phyloP scores from a whole-genome alignment of 2,329 filamentous ascomycete genomes.

The Clonostachys chloroleuca region DNA sequence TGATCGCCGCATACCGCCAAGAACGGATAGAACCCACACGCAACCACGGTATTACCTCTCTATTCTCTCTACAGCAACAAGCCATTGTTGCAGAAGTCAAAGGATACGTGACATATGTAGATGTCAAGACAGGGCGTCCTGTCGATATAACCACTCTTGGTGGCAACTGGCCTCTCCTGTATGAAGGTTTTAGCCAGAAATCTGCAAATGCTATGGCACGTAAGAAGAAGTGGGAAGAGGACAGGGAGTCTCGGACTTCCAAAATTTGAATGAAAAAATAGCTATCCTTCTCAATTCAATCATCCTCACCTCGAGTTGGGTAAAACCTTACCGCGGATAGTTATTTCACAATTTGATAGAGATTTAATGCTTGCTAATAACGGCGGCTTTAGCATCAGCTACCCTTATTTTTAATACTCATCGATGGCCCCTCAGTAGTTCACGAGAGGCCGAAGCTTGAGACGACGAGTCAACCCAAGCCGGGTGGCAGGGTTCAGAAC shows the following conservation, averaged over 20 bases:
- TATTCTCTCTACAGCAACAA: constrained; percentile 8
- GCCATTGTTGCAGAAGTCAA: constrained; percentile 4
- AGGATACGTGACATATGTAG: constrained; percentile 2
- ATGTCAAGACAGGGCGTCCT: constrained; percentile 4
- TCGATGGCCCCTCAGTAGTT: too few relatives aligned
- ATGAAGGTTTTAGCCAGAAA: constrained; percentile 3
- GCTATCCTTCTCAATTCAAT: too few relatives aligned
- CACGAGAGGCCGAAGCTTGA: too few relatives aligned
- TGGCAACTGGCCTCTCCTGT: constrained; percentile 2
- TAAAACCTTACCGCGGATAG: too few relatives aligned
- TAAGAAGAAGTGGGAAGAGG: constrained; percentile 3
- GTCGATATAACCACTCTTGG: constrained; percentile 4
- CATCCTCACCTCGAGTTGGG: too few relatives aligned
- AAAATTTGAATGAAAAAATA: neutral
- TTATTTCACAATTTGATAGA: too few relatives aligned
- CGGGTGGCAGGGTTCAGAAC: too few relatives aligned
- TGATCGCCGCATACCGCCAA: constrained; percentile 6
- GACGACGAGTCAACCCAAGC: too few relatives aligned
- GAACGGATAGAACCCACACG: constrained; percentile 5
- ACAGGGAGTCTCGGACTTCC: neutral
- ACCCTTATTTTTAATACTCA: too few relatives aligned
- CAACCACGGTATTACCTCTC: constrained; percentile 1
- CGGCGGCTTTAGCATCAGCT: too few relatives aligned
- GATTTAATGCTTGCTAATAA: too few relatives aligned
- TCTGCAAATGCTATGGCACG: neutral